phyloP scores from a whole-genome alignment of 2,329 filamentous ascomycete species.

The Scedosporium dehoogii region DNA sequence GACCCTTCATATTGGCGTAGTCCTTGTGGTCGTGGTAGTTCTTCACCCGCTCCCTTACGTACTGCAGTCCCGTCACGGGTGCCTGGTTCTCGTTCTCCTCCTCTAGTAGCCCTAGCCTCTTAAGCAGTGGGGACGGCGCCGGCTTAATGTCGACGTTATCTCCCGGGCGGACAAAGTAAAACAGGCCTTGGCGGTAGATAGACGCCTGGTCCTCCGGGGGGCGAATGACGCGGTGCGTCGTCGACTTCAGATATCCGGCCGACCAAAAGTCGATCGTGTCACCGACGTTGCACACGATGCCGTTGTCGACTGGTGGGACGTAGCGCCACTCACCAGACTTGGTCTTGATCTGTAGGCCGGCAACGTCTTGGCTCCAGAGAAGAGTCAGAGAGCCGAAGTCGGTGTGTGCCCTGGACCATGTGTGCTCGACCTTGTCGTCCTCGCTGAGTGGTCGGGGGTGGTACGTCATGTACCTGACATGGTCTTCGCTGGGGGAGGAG shows the following conservation, averaged over 20 bases:
- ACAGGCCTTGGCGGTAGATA: conserved; percentile 20
- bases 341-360: conserved; percentile 38
- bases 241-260: conserved; percentile 21
- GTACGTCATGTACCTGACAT: conserved; percentile 47
- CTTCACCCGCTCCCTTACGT: conserved; percentile 29
- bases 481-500: conserved; percentile 38
- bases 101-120: conserved; percentile 16
- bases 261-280: conserved; percentile 21
- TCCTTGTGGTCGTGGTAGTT: conserved; percentile 27
- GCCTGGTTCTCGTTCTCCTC: conserved; percentile 15
- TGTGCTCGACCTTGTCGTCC: conserved; percentile 23
- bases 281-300: conserved; percentile 33
- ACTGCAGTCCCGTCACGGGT: conserved; percentile 26
- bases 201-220: conserved; percentile 23
- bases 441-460: conserved; percentile 31
- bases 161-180: conserved; percentile 27
- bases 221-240: conserved; percentile 22
- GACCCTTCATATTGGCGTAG: conserved; percentile 27
- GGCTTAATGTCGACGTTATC: conserved; percentile 19
- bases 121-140: conserved; percentile 18
- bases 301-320: conserved; percentile 30
- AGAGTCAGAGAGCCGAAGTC: conserved; percentile 43
- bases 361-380: conserved; percentile 43
- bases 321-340: conserved; percentile 30
- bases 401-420: conserved; percentile 29